Percentiles rank a stretch among this genome's conserved stretches.
phyloP scores from a whole-genome alignment of 2,329 filamentous ascomycete genomes.

The Leptoxyphium fumago region DNA sequence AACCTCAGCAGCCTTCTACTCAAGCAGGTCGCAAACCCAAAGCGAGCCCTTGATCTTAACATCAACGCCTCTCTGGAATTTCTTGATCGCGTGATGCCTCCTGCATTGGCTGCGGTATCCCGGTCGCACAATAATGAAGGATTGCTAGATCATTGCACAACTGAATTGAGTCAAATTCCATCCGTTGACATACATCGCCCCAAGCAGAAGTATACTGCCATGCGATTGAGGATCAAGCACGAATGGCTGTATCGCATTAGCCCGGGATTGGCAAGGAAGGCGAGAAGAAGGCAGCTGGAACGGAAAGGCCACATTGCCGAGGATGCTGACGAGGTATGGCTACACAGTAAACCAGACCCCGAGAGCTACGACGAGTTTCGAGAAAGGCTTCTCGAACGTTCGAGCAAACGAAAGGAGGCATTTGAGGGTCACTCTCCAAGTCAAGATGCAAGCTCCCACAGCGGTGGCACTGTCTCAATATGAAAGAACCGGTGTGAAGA shows the following conservation, averaged over 20 bases:
- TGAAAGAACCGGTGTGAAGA: too few species aligned
- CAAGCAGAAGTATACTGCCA: conserved; percentile 43
- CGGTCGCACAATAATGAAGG: conserved; percentile 40
- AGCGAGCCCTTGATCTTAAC: conserved; percentile 48
- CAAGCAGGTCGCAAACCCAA: conserved; percentile 49
- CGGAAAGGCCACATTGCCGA: conserved; percentile 22
- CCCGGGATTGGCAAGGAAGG: conserved; percentile 28
- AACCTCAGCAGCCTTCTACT: conserved; percentile 42
- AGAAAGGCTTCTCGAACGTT: background rate
- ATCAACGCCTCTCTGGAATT: conserved; percentile 50
- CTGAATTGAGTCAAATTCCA: conserved; percentile 31
- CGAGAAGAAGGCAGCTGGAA: conserved; percentile 21
- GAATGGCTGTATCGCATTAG: conserved; percentile 39
- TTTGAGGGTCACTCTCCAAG: too few species aligned
- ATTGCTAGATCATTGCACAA: conserved; percentile 22
- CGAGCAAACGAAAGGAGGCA: background rate
- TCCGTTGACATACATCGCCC: conserved; percentile 36
- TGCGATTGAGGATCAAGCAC: conserved; percentile 42
- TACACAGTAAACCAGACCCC: conserved; percentile 30
- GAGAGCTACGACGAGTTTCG: background rate
- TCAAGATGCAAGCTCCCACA: too few species aligned
- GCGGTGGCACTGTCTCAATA: too few species aligned
- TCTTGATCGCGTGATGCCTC: conserved; percentile 38
- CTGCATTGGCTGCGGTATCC: conserved; percentile 33
- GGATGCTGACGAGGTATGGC: conserved; percentile 37